phyloP scores from a whole-genome alignment of 73 alveolate genomes.

The Paramecium bursaria region DNA sequence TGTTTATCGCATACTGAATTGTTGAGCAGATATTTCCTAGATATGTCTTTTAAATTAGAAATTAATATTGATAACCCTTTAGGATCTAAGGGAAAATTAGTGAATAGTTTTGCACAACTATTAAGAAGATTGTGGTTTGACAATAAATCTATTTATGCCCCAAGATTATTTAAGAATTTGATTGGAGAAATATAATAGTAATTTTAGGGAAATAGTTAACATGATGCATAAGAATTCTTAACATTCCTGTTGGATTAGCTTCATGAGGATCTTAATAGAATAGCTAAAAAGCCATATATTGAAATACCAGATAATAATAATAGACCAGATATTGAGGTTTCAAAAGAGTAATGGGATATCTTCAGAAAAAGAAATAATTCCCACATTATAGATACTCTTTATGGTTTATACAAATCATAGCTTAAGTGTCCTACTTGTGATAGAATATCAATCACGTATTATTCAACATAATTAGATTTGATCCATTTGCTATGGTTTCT shows the following conservation, averaged over 20 bases:
- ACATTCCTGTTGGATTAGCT: conserved; percentile 75
- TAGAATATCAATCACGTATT: conserved; percentile 32
- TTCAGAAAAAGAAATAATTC: conserved; percentile 51
- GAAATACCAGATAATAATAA: conserved; percentile 39
- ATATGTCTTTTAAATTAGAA: conserved; percentile 74
- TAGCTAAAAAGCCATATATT: conserved; percentile 15
- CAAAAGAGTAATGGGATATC: conserved; percentile 35
- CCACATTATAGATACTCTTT: conserved; percentile 6
- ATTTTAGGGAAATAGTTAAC: conserved; percentile 76
- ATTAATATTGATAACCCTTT: conserved; percentile 72
- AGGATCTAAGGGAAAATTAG: conserved; percentile 81
- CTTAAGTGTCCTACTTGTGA: conserved; percentile 35
- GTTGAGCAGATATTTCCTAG: conserved; percentile 81
- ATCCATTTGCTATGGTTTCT: conserved; percentile 39
- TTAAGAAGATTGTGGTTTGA: conserved; percentile 68
- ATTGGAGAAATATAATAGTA: conserved; percentile 61
- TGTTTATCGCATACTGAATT: conserved; percentile 81
- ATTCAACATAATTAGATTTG: too few species aligned
- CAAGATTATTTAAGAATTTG: conserved; percentile 72
- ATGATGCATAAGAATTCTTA: conserved; percentile 84
- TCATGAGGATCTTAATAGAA: conserved; percentile 83
- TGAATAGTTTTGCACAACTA: conserved; percentile 72
- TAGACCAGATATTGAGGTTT: conserved; percentile 37
- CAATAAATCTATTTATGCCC: conserved; percentile 60
- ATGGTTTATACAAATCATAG: conserved; percentile 42